Evolutionary conservation across 805 yeast genomes (phyloP).

Genomic region (Wickerhamiella slavikovae): DNA sequence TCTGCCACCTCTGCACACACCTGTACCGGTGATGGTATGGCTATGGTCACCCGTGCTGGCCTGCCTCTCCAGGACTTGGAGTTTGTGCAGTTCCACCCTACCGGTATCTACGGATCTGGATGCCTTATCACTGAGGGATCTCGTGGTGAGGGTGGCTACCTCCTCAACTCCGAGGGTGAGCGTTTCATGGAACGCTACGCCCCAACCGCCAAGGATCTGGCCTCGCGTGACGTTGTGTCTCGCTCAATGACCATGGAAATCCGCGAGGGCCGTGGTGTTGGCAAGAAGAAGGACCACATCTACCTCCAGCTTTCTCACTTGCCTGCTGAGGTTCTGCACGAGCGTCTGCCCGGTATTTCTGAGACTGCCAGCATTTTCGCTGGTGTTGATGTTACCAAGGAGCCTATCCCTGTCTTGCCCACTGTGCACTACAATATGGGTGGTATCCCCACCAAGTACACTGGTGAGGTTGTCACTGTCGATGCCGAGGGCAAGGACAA

Average conservation of each 20-base stretch:
- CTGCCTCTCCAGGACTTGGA: slow-evolving; percentile 94
- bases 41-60: slow-evolving; percentile 97
- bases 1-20: slow-evolving; percentile 98
- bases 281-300: slow-evolving; percentile 90
- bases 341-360: slow-evolving; percentile 97
- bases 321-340: slow-evolving; percentile 78
- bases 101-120: slow-evolving; percentile 98
- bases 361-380: slow-evolving; percentile 97
- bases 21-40: slow-evolving; percentile 98
- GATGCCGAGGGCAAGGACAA: slow-evolving; percentile 77
- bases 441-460: slow-evolving; percentile 96
- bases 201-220: slow-evolving; percentile 95
- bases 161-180: slow-evolving; percentile 93
- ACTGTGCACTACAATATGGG: slow-evolving; percentile 99
- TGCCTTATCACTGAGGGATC: slow-evolving; percentile 99
- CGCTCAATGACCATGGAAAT: slow-evolving; percentile 97
- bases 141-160: slow-evolving; percentile 99
- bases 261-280: slow-evolving; percentile 98
- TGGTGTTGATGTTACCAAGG: slow-evolving; percentile 98
- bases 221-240: slow-evolving; percentile 95
- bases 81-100: slow-evolving; percentile 97
- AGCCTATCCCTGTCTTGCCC: slow-evolving; percentile 95
- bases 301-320: slow-evolving; percentile 81
- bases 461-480: slow-evolving; percentile 77
- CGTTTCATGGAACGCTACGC: slow-evolving; percentile 99